These are phyloP conservation scores for Teunomyces barrocoloradensis DNA, from an alignment of 805 yeast species.

Conservation along the genomic window DNA sequence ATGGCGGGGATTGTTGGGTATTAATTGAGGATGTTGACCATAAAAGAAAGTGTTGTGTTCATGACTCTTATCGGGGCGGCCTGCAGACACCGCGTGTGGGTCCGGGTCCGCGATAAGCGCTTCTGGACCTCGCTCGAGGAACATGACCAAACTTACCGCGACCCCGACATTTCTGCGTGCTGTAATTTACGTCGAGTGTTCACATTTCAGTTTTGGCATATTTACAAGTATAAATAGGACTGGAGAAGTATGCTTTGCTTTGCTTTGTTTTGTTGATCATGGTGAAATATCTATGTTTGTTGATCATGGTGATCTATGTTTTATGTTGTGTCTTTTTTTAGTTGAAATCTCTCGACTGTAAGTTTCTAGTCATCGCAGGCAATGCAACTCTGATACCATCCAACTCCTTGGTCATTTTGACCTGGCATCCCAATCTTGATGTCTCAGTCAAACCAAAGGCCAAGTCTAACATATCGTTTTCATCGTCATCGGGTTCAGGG, in stretches of 20 bases:
- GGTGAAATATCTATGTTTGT: too few species aligned
- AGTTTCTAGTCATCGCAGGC: conserved; percentile 96
- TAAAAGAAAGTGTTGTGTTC: background rate
- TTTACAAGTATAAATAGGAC: background rate
- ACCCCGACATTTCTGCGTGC: background rate
- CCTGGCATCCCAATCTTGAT: conserved; percentile 93
- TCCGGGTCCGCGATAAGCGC: background rate
- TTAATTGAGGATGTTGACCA: background rate
- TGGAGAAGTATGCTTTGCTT: background rate
- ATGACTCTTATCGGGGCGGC: background rate
- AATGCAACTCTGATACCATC: conserved; percentile 94
- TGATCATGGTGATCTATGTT: too few species aligned
- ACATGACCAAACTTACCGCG: conserved; percentile 2
- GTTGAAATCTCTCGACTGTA: conserved; percentile 73
- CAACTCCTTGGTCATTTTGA: conserved; percentile 80
- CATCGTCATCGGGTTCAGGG: conserved; percentile 96
- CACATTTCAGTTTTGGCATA: background rate
- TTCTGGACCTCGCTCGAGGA: background rate
- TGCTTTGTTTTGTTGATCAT: too few species aligned
- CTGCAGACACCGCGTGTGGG: background rate
- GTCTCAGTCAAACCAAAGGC: conserved; percentile 98
- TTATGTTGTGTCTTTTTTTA: background rate
- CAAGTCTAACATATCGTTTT: conserved; percentile 95
- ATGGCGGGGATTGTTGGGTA: background rate
- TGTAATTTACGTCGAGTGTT: background rate